Base-by-base conservation (phyloP, 805 yeast genomes). In the Yarrowia bubula region DNA sequence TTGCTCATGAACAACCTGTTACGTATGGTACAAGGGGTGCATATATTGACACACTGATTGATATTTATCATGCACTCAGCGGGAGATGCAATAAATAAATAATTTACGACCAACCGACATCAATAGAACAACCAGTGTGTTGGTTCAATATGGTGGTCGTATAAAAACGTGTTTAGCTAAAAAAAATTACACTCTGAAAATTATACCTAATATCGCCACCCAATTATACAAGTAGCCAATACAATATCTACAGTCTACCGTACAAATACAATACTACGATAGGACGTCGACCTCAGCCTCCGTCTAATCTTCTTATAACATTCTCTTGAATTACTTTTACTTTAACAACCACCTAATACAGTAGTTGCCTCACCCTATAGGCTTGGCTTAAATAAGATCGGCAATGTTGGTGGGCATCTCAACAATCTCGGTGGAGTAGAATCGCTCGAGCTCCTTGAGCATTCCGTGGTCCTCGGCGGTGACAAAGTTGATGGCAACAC, bases 401-500 rank as follows among this genome's bases (percentile, higher is more conserved):
- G 86, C 84, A 70, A 91, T 81, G 78, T 88, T 85, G 70, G 86
- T 86, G 69, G 99, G 99, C 93, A 95, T 90, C 78, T 93, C 96
- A 70, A 84, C 87, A 70, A 93, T 91, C 77, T 88, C 89, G 66
- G 96, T 90, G 71, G 87, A 84, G 83, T 93, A 93, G 82, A 86
- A 90, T 74, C 81, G 84, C 80, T 93, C 98, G 69, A 95, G 84
- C 74, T 89, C 96, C 75, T 86, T 84, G 81, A 93, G 82, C 75
- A 83, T 84, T 64, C 81, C 83, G 69, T 82, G 83, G 77, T 95
- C 98, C 61, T 87, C 87, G 70, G 81, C 82, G 66, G 98, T 91
- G 73, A 92, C 87, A 72, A 95, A 89, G 82, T 92, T 95, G 76
- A 93, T 89, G 68, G 98, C 98, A 68, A 90, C 93, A 82, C 99